A percentile compares a stretch with the other conserved stretches of the same genome.
Conservation (phyloP, 2,329 filamentous ascomycete species). For the Pestalotiopsis sp. region DNA sequence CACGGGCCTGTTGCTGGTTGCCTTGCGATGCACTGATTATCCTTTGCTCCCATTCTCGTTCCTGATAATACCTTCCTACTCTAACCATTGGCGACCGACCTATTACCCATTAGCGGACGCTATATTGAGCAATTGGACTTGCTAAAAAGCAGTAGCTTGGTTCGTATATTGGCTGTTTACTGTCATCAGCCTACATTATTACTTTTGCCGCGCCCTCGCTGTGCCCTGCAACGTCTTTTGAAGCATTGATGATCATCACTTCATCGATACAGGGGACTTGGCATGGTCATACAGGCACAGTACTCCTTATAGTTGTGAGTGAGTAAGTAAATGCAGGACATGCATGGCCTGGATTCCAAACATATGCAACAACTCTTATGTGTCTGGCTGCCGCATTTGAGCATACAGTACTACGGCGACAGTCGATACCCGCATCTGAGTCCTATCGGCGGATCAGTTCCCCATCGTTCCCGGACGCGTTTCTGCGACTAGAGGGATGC, state of each 20-base stretch:
- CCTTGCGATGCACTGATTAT: neutral
- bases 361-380: neutral
- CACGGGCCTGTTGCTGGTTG: neutral
- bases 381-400: neutral
- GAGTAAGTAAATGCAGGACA: neutral
- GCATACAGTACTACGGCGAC: neutral
- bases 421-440: neutral
- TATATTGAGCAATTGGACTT: no score
- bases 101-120: no score
- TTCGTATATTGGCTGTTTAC: no score
- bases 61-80: neutral
- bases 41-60: neutral
- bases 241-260: no score
- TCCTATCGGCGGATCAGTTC: neutral
- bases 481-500: neutral
- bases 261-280: no score
- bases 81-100: no score
- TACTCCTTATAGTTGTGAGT: neutral
- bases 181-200: no score
- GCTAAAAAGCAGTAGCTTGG: no score
- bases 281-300: neutral
- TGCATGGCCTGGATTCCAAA: neutral
- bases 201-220: no score
- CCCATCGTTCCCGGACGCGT: neutral
- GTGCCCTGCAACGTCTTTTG: no score